These are phyloP conservation scores for Colletotrichum tropicale DNA, from an alignment of 2,329 filamentous ascomycete genomes.

Conservation along the genomic window DNA sequence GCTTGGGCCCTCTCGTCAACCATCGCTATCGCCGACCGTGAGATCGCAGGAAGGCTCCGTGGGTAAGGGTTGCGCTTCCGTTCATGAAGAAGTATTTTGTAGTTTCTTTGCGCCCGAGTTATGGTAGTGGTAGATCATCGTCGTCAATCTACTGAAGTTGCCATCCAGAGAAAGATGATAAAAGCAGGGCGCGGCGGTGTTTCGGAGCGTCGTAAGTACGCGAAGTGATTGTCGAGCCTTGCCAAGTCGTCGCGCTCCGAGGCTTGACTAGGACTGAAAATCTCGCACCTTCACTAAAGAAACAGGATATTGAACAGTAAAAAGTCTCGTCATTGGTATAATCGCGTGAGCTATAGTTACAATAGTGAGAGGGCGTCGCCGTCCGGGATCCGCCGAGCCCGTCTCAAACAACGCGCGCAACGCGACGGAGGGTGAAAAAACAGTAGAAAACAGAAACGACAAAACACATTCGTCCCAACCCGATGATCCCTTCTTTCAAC, in stretches of 20 bases:
- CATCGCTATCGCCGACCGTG: neutral
- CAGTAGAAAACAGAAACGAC: neutral
- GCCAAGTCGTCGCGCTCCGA: neutral
- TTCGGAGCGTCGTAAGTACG: neutral
- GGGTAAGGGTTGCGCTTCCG: neutral
- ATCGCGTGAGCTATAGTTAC: slow-evolving; percentile 21
- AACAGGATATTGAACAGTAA: slow-evolving; percentile 1
- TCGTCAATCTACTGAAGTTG: neutral
- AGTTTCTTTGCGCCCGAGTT: neutral
- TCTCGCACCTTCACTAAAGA: neutral
- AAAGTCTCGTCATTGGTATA: slow-evolving; percentile 15
- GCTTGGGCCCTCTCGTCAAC: neutral
- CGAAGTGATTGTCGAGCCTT: neutral
- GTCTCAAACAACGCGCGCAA: neutral
- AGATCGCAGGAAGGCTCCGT: neutral
- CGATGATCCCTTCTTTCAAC: neutral
- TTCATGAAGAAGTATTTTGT: too few species aligned
- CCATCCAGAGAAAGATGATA: neutral
- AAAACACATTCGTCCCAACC: neutral
- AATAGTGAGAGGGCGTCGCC: neutral
- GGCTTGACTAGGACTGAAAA: neutral
- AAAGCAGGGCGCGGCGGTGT: neutral
- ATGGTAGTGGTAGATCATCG: neutral
- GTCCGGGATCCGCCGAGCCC: neutral
- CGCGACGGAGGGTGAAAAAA: neutral